Percentiles rank a stretch among this genome's conserved stretches.
Evolutionary conservation across 768 basidiomycete genomes (phyloP).

Genomic region (Mycena filopes): DNA sequence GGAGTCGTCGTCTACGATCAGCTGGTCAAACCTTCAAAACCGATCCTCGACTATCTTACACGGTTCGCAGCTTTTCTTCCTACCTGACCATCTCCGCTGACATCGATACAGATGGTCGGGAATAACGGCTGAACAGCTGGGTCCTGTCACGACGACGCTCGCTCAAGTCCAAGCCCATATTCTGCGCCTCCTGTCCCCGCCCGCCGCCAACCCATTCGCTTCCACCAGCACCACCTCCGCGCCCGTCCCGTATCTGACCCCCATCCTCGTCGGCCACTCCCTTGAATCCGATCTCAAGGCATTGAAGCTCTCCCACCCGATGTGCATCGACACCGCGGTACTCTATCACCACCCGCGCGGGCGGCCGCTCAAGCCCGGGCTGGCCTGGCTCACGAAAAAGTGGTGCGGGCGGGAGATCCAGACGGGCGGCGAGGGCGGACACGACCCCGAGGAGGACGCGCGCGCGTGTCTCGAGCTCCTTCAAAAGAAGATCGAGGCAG

Average conservation of each 20-base stretch:
- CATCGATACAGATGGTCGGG: slow-evolving; percentile 81
- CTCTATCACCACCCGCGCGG: slow-evolving; percentile 94
- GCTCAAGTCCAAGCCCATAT: slow-evolving; percentile 80
- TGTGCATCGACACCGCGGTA: slow-evolving; percentile 92
- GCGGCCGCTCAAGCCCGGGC: slow-evolving; percentile 90
- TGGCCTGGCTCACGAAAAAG: slow-evolving; percentile 97
- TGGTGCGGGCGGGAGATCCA: slow-evolving; percentile 95
- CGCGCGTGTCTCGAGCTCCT: slow-evolving; percentile 88
- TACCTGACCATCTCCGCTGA: background rate
- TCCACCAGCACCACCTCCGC: slow-evolving; percentile 38
- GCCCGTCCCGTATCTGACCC: slow-evolving; percentile 58
- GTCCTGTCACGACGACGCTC: slow-evolving; percentile 79
- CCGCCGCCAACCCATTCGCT: slow-evolving; percentile 57
- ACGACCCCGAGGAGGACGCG: slow-evolving; percentile 96
- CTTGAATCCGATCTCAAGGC: slow-evolving; percentile 94
- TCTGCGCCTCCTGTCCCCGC: slow-evolving; percentile 67
- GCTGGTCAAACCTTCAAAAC: slow-evolving; percentile 87
- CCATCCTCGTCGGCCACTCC: slow-evolving; percentile 93
- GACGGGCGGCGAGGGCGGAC: slow-evolving; percentile 82
- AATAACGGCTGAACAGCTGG: slow-evolving; percentile 82
- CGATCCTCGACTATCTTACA: slow-evolving; percentile 93
- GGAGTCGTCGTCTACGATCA: slow-evolving; percentile 86
- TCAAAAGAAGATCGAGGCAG: slow-evolving; percentile 81
- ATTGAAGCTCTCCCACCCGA: slow-evolving; percentile 85
- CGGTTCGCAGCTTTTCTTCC: slow-evolving; percentile 56